These are phyloP conservation scores for Bolboschoenus planiculmis DNA, from an alignment of 176 grass and related monocot species.

Conservation along the genomic window DNA sequence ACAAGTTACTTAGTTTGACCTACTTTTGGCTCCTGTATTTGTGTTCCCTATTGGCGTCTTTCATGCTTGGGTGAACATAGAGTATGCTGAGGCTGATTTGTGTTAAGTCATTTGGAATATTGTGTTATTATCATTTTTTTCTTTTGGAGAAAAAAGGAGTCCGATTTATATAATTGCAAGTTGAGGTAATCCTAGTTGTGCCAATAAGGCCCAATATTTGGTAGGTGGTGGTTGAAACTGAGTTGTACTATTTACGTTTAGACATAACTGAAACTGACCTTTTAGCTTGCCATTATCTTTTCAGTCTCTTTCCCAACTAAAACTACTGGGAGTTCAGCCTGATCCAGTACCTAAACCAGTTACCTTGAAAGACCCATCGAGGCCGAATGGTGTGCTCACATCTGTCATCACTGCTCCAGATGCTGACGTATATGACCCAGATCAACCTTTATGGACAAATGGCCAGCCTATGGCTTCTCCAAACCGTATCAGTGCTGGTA, in stretches of 20 bases:
- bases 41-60: constrained; percentile 1
- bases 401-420: constrained; percentile 41
- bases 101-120: constrained; percentile 5
- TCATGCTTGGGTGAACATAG: background rate
- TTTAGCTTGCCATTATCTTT: constrained; percentile 28
- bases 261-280: constrained; percentile 3
- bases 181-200: background rate
- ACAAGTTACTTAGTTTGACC: background rate
- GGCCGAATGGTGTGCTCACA: constrained; percentile 41
- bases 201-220: background rate
- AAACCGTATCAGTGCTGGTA: constrained; percentile 31
- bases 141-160: background rate
- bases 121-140: background rate
- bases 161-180: background rate
- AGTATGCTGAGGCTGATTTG: constrained; percentile 18
- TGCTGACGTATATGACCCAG: constrained; percentile 96
- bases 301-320: constrained; percentile 86
- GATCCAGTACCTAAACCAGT: constrained; percentile 48
- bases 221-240: background rate
- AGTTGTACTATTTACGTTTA: background rate
- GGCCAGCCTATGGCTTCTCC: background rate
- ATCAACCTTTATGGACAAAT: constrained; percentile 86
- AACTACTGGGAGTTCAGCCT: constrained; percentile 66
- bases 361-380: constrained; percentile 51
- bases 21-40: constrained; percentile 4